Evolutionary conservation across 179 eudicot species (phyloP).

Genomic region (Pouteria campechiana): DNA sequence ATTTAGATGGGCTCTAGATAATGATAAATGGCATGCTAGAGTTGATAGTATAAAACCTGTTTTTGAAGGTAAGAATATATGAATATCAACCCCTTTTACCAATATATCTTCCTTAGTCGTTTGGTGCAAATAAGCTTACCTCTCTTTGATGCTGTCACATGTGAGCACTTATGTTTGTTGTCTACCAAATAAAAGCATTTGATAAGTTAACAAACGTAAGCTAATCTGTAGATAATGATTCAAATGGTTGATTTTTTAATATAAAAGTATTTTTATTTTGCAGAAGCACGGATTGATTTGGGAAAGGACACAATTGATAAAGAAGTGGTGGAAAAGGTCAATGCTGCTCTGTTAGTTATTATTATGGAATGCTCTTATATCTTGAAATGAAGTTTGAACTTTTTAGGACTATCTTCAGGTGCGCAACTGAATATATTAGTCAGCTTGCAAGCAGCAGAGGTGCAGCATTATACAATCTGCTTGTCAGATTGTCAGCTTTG

Average conservation of each 20-base stretch:
- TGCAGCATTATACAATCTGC: too few relatives aligned
- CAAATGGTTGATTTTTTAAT: too few relatives aligned
- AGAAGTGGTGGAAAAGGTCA: conserved; percentile 90
- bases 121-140: too few relatives aligned
- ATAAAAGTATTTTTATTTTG: conserved; percentile 14
- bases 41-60: conserved; percentile 82
- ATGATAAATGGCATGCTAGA: conserved; percentile 80
- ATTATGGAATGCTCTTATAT: too few relatives aligned
- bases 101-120: background rate
- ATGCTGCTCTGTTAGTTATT: conserved; percentile 7
- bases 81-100: background rate
- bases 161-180: background rate
- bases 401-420: too few relatives aligned
- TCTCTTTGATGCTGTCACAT: background rate
- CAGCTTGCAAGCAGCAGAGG: too few relatives aligned
- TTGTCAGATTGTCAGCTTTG: too few relatives aligned
- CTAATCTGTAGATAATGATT: too few relatives aligned
- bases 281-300: conserved; percentile 74
- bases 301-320: conserved; percentile 60
- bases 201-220: too few relatives aligned
- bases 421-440: too few relatives aligned
- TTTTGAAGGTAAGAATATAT: conserved; percentile 78
- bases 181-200: too few relatives aligned
- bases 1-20: conserved; percentile 90
- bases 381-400: too few relatives aligned